Percentiles rank a stretch among this genome's conserved stretches.
Conservation (phyloP, 2,329 filamentous ascomycete genomes). For the Trichoderma lentiforme region DNA sequence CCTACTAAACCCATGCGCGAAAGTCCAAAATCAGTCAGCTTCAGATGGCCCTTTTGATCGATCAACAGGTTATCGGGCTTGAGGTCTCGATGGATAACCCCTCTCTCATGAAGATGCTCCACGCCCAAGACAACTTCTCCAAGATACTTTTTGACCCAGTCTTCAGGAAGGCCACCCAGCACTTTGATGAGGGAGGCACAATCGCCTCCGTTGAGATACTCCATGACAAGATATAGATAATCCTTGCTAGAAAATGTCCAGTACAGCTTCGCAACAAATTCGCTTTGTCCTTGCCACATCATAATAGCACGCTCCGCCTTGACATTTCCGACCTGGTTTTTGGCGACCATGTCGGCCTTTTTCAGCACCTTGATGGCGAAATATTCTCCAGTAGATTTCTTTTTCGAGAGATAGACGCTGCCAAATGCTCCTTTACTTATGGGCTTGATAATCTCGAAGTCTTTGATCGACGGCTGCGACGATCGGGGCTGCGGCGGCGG, state of each 20-base stretch:
- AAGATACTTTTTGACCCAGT: slow-evolving; percentile 97
- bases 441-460: slow-evolving; percentile 98
- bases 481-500: slow-evolving; percentile 81
- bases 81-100: slow-evolving; percentile 93
- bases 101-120: slow-evolving; percentile 88
- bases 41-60: slow-evolving; percentile 92
- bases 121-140: slow-evolving; percentile 96
- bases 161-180: slow-evolving; percentile 84
- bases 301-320: slow-evolving; percentile 98
- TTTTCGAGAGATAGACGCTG: slow-evolving; percentile 96
- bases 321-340: slow-evolving; percentile 98
- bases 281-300: slow-evolving; percentile 99
- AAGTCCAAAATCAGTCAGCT: slow-evolving; percentile 94
- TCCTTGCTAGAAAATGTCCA: slow-evolving; percentile 99
- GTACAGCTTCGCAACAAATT: slow-evolving; percentile 97
- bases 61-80: slow-evolving; percentile 98
- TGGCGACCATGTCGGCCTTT: slow-evolving; percentile 99
- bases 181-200: slow-evolving; percentile 96
- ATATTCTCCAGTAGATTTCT: slow-evolving; percentile 97
- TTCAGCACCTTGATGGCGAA: slow-evolving; percentile 98
- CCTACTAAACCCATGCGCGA: slow-evolving; percentile 97
- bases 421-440: slow-evolving; percentile 99
- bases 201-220: slow-evolving; percentile 96
- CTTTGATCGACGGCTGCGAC: slow-evolving; percentile 93
- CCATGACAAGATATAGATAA: slow-evolving; percentile 98